Evolutionary conservation across 805 yeast genomes (phyloP).

Genomic region (Priceomyces carsonii): DNA sequence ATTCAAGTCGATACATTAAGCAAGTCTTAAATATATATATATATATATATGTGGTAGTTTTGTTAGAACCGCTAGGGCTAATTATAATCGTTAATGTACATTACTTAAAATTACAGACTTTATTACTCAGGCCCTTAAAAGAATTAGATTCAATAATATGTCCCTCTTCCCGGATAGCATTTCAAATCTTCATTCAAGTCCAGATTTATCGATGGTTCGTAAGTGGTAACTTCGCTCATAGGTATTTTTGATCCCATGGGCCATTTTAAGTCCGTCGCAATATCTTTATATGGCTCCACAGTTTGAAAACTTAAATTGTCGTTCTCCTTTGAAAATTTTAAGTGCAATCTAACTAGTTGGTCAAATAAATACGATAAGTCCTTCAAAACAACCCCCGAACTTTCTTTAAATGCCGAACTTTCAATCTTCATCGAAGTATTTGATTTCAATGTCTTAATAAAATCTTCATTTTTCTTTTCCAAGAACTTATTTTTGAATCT

Average conservation of each 20-base stretch:
- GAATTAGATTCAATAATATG: conserved; percentile 6
- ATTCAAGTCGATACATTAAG: conserved; percentile 33
- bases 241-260: conserved; percentile 42
- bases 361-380: conserved; percentile 44
- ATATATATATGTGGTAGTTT: neutral
- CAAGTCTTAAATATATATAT: neutral
- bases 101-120: neutral
- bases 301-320: conserved; percentile 37
- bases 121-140: neutral
- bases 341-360: conserved; percentile 36
- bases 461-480: conserved; percentile 30
- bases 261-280: conserved; percentile 42
- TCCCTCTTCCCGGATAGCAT: conserved; percentile 10
- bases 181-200: too few relatives aligned
- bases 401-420: conserved; percentile 33
- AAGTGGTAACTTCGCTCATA: conserved; percentile 23
- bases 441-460: conserved; percentile 32
- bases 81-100: neutral
- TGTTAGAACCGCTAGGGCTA: neutral
- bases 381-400: conserved; percentile 33
- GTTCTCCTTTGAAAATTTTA: conserved; percentile 47
- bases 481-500: conserved; percentile 27
- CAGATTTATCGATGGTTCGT: too few relatives aligned
- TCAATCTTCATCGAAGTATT: conserved; percentile 35
- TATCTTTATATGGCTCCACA: conserved; percentile 35